A percentile compares a stretch with the other conserved stretches of the same genome.
Conservation (phyloP, 306 rosid species). For the Acacia acuminata region DNA sequence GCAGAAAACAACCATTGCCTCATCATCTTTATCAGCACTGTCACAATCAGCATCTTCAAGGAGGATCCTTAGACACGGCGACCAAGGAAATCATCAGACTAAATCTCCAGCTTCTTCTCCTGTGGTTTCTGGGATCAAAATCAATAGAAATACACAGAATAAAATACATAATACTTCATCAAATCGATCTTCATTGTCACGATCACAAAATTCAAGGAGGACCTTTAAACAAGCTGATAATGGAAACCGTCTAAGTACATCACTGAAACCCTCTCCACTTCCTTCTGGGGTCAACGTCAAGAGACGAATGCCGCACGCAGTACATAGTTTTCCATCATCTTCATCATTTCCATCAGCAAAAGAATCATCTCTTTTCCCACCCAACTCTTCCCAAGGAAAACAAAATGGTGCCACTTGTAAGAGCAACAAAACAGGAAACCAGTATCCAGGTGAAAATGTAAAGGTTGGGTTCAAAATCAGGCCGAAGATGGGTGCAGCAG, state of each 20-base stretch:
- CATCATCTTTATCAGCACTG: slow-evolving; percentile 27
- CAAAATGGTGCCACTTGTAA: slow-evolving; percentile 36
- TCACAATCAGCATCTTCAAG: slow-evolving; percentile 40
- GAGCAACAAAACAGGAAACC: slow-evolving; percentile 21
- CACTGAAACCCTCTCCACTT: slow-evolving; percentile 8
- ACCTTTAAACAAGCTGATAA: slow-evolving; percentile 32
- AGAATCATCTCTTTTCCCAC: slow-evolving; percentile 25
- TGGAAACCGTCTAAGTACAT: slow-evolving; percentile 27
- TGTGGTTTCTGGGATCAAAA: slow-evolving; percentile 27
- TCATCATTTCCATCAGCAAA: slow-evolving; percentile 32
- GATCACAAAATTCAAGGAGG: slow-evolving; percentile 41
- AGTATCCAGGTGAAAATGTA: slow-evolving; percentile 31
- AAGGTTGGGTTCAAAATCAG: slow-evolving; percentile 45
- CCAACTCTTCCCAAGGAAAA: slow-evolving; percentile 34
- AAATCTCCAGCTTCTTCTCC: slow-evolving; percentile 12
- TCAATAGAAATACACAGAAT: slow-evolving; percentile 31
- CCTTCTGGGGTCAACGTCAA: slow-evolving; percentile 34
- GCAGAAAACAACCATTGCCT: slow-evolving; percentile 20
- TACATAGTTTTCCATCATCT: slow-evolving; percentile 6
- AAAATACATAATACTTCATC: slow-evolving; percentile 22
- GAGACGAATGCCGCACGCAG: slow-evolving; percentile 24
- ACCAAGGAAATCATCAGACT: slow-evolving; percentile 30
- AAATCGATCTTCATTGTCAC: slow-evolving; percentile 24
- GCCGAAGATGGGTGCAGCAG: slow-evolving; percentile 36
- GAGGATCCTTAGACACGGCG: slow-evolving; percentile 40